phyloP scores from a whole-genome alignment of 495 filamentous ascomycete species.

The Pseudomonodictys pantanalensis region DNA sequence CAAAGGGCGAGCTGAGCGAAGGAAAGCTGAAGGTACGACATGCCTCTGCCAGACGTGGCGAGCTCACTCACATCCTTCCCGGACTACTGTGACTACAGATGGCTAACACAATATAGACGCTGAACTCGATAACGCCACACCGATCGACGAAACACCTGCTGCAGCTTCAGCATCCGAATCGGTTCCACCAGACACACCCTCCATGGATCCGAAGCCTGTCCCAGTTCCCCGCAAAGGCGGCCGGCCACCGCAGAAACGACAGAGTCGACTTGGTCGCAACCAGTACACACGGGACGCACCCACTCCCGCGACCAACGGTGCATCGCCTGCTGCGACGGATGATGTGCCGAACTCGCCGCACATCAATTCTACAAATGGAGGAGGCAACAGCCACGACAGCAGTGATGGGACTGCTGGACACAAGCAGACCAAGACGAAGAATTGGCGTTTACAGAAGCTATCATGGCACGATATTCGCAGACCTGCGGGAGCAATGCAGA shows the following conservation, averaged over 20 bases:
- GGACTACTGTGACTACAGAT: neutral
- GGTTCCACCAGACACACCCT: conserved; percentile 15
- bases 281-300: conserved; percentile 81
- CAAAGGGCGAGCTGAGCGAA: conserved; percentile 69
- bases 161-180: conserved; percentile 25
- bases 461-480: conserved; percentile 91
- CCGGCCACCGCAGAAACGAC: conserved; percentile 59
- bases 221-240: conserved; percentile 63
- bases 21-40: conserved; percentile 69
- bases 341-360: conserved; percentile 39
- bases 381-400: conserved; percentile 33
- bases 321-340: conserved; percentile 49
- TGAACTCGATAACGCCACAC: conserved; percentile 22
- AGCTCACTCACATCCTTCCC: no score
- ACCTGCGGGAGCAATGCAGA: conserved; percentile 75
- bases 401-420: conserved; percentile 32
- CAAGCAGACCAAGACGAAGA: conserved; percentile 40
- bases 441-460: conserved; percentile 61
- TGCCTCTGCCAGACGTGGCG: conserved; percentile 35
- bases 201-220: conserved; percentile 23
- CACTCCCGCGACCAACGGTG: conserved; percentile 32
- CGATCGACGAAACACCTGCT: conserved; percentile 27
- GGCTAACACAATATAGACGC: conserved; percentile 14
- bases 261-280: conserved; percentile 73
- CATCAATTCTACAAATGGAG: conserved; percentile 22